phyloP scores from a whole-genome alignment of 2,329 filamentous ascomycete species.

The Sclerotinia nivalis region DNA sequence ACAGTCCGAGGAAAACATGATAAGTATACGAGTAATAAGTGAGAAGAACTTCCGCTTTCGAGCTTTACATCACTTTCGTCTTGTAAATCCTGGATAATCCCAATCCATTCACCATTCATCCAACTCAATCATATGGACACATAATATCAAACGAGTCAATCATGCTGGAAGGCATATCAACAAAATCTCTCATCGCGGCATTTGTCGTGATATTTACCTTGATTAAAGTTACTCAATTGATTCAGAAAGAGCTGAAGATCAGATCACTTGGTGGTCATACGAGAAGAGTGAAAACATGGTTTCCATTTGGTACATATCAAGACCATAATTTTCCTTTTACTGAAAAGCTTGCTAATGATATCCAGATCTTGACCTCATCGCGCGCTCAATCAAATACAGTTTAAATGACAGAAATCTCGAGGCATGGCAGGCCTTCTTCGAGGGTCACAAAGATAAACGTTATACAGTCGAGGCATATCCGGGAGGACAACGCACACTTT shows the following conservation, averaged over 20 bases:
- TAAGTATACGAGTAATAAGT: too few species aligned
- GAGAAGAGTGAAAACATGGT: slow-evolving; percentile 41
- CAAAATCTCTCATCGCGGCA: slow-evolving; percentile 44
- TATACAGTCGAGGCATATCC: slow-evolving; percentile 60
- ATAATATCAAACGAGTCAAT: background rate
- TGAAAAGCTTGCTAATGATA: background rate
- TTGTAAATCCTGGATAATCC: background rate
- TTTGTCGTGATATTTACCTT: slow-evolving; percentile 29
- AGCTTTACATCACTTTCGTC: background rate
- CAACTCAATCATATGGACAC: too few species aligned
- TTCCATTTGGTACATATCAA: slow-evolving; percentile 49
- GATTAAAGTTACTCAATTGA: slow-evolving; percentile 40
- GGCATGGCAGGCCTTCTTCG: slow-evolving; percentile 58
- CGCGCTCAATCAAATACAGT: background rate
- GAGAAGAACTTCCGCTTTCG: background rate
- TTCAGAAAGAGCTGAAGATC: slow-evolving; percentile 50
- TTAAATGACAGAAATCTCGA: slow-evolving; percentile 56
- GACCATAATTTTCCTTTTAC: background rate
- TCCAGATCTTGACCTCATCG: slow-evolving; percentile 64
- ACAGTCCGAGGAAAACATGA: background rate
- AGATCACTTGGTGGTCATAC: slow-evolving; percentile 50
- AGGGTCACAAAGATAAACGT: slow-evolving; percentile 34
- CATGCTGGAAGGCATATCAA: slow-evolving; percentile 43
- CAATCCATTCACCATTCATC: background rate
- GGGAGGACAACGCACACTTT: slow-evolving; percentile 46